Evolutionary conservation across 768 basidiomycete genomes (phyloP).

Genomic region (Russula foetens): DNA sequence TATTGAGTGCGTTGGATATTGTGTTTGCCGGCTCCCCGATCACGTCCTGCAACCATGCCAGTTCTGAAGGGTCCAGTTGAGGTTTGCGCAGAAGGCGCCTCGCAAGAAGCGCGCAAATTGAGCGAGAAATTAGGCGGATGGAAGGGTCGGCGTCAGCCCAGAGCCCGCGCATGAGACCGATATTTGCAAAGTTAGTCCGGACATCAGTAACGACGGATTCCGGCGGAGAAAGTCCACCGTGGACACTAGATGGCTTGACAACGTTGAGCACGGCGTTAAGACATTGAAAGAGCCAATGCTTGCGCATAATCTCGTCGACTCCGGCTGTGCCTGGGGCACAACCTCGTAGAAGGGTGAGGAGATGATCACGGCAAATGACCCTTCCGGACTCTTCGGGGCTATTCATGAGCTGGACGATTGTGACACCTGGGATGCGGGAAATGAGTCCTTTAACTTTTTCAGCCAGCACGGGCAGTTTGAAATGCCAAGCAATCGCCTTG

Average conservation of each 20-base stretch:
- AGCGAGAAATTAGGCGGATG: neutral
- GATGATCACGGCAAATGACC: neutral
- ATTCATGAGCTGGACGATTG: neutral
- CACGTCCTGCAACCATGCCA: conserved; percentile 1
- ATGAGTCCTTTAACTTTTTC: neutral
- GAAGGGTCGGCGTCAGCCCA: neutral
- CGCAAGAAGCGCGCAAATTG: conserved; percentile 7
- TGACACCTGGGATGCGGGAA: neutral
- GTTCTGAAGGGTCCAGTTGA: neutral
- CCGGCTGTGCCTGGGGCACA: neutral
- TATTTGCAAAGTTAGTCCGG: conserved; percentile 7
- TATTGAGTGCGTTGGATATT: neutral
- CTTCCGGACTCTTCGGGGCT: neutral
- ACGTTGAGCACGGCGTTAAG: neutral
- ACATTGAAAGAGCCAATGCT: neutral
- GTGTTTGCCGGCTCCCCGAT: neutral
- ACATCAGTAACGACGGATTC: neutral
- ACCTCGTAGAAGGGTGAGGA: neutral
- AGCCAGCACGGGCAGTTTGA: neutral
- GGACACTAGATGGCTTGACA: neutral
- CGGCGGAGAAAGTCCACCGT: too few relatives aligned
- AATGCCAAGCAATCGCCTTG: neutral
- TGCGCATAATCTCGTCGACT: neutral
- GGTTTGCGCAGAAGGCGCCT: neutral
- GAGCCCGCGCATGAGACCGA: neutral